These are phyloP conservation scores for Xerocomellus dryophilus DNA, from an alignment of 768 basidiomycete genomes.

Conservation along the genomic window DNA sequence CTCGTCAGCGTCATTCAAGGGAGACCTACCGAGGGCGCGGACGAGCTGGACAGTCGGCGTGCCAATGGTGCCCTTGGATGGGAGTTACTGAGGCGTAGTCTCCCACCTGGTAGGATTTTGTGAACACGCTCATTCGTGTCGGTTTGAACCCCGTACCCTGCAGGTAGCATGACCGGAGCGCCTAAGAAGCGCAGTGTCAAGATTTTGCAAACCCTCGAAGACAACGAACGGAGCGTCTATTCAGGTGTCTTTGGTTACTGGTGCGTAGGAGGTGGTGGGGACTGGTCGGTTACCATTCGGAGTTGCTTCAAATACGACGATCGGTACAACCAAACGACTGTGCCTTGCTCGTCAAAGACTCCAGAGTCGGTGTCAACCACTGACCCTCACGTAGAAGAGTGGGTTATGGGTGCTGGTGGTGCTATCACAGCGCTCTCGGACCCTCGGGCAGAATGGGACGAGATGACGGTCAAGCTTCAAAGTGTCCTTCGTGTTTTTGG, in stretches of 20 bases:
- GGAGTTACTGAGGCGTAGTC: constrained; percentile 71
- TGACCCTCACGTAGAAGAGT: constrained; percentile 43
- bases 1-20: constrained; percentile 94
- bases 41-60: constrained; percentile 36
- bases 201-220: constrained; percentile 79
- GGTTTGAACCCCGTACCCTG: neutral
- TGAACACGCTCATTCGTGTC: neutral
- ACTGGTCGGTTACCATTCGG: constrained; percentile 93
- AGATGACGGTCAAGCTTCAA: constrained; percentile 84
- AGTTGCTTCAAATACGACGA: constrained; percentile 80
- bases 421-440: constrained; percentile 94
- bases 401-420: constrained; percentile 89
- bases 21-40: constrained; percentile 36
- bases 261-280: constrained; percentile 82
- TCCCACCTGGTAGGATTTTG: constrained; percentile 72
- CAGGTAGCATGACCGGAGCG: constrained; percentile 97
- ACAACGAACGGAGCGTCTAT: constrained; percentile 70
- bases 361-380: constrained; percentile 11
- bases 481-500: constrained; percentile 71
- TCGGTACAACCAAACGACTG: constrained; percentile 12
- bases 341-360: constrained; percentile 9
- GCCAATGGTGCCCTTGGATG: constrained; percentile 58
- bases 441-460: constrained; percentile 87
- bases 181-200: constrained; percentile 94
- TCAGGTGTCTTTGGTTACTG: constrained; percentile 94